Evolutionary conservation across 768 basidiomycete species (phyloP).

Genomic region (Trametes elegans): DNA sequence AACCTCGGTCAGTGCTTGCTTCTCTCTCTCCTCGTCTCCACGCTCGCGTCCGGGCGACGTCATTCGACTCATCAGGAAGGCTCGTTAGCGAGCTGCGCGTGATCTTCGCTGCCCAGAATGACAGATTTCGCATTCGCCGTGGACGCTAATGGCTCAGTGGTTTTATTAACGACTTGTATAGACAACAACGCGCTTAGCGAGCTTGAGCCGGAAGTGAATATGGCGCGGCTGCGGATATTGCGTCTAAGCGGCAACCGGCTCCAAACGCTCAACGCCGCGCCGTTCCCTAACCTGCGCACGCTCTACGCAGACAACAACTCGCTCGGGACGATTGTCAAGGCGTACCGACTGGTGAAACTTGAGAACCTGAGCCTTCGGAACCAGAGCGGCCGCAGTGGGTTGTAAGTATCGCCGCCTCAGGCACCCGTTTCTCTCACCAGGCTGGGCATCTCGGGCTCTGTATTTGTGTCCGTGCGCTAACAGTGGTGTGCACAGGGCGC

Average conservation of each 20-base stretch:
- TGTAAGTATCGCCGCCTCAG: slow-evolving; percentile 54
- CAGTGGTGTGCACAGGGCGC: slow-evolving; percentile 30
- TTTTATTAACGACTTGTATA: no score
- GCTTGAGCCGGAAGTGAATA: slow-evolving; percentile 50
- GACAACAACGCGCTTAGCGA: slow-evolving; percentile 69
- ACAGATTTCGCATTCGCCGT: neutral
- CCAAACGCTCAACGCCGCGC: slow-evolving; percentile 53
- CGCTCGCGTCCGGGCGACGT: slow-evolving; percentile 10
- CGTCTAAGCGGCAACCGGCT: slow-evolving; percentile 83
- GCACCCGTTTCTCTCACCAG: slow-evolving; percentile 9
- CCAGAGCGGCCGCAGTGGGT: slow-evolving; percentile 63
- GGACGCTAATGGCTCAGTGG: slow-evolving; percentile 10
- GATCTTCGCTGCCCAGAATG: slow-evolving; percentile 7
- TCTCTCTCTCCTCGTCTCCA: neutral
- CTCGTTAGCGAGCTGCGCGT: neutral
- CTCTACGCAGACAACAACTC: slow-evolving; percentile 90
- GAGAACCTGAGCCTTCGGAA: slow-evolving; percentile 92
- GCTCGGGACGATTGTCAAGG: slow-evolving; percentile 48
- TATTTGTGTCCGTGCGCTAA: slow-evolving; percentile 11
- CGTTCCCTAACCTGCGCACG: slow-evolving; percentile 74
- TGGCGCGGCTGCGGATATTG: slow-evolving; percentile 78
- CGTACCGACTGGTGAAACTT: slow-evolving; percentile 62
- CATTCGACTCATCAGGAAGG: slow-evolving; percentile 8
- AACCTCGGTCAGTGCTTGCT: slow-evolving; percentile 71
- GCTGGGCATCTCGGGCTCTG: no score